A percentile compares a stretch with the other conserved stretches of the same genome.
phyloP scores from a whole-genome alignment of 2,329 filamentous ascomycete genomes.

The Penicillium sclerotiorum region DNA sequence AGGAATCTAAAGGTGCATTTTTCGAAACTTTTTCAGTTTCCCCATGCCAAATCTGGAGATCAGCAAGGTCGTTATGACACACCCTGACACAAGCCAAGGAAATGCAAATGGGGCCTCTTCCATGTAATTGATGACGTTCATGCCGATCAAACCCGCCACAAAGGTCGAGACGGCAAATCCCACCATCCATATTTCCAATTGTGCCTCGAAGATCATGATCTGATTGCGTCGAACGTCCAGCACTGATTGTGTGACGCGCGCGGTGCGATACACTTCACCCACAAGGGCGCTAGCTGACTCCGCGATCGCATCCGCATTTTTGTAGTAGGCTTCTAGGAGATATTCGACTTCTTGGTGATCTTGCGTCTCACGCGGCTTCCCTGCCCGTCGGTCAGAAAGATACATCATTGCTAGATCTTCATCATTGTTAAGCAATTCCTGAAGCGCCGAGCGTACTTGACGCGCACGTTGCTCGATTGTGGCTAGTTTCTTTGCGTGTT shows the following conservation, averaged over 20 bases:
- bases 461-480: conserved; percentile 37
- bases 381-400: conserved; percentile 34
- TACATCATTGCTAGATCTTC: conserved; percentile 43
- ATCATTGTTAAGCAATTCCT: conserved; percentile 39
- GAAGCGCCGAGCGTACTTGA: conserved; percentile 36
- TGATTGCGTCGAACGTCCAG: conserved; percentile 42
- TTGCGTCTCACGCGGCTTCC: conserved; percentile 29
- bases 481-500: conserved; percentile 28
- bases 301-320: conserved; percentile 37
- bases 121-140: conserved; percentile 43
- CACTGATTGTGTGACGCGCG: conserved; percentile 36
- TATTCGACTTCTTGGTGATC: conserved; percentile 45
- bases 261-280: conserved; percentile 34
- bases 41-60: conserved; percentile 30
- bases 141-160: conserved; percentile 40
- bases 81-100: conserved; percentile 18
- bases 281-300: conserved; percentile 31
- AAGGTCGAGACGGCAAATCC: conserved; percentile 39
- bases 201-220: conserved; percentile 43
- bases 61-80: conserved; percentile 23
- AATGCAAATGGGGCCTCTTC: conserved; percentile 38
- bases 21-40: conserved; percentile 27
- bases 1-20: conserved; percentile 16
- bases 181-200: conserved; percentile 41
- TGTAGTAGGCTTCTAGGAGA: conserved; percentile 41